phyloP scores from a whole-genome alignment of 2,329 filamentous ascomycete species.

The Pyricularia sp. region DNA sequence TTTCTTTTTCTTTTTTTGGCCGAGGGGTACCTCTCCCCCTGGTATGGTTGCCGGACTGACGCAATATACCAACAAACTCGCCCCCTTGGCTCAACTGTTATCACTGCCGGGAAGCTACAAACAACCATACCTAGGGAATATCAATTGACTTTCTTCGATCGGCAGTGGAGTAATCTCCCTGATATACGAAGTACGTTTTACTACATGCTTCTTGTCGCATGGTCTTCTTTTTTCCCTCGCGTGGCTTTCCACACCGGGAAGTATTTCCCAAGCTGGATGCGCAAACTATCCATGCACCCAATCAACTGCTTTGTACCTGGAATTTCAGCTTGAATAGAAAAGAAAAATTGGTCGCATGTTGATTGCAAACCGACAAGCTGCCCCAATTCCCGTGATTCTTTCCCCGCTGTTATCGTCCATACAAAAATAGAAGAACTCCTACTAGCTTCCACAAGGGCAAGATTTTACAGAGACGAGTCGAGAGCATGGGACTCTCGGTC shows the following conservation, averaged over 20 bases:
- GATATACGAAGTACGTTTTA: neutral
- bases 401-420: neutral
- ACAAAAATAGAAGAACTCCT: neutral
- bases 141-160: neutral
- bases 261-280: neutral
- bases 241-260: neutral
- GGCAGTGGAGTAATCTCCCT: neutral
- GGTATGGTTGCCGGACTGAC: neutral
- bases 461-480: neutral
- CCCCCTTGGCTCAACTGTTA: neutral
- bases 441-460: neutral
- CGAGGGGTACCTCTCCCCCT: neutral
- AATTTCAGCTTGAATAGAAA: neutral
- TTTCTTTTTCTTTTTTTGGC: neutral
- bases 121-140: neutral
- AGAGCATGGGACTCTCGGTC: neutral
- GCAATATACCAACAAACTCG: neutral
- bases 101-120: neutral
- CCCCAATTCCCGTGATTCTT: too few relatives aligned
- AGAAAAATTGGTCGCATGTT: too few relatives aligned
- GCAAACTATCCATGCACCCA: too few relatives aligned
- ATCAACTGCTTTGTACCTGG: neutral
- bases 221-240: neutral
- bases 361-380: too few relatives aligned
- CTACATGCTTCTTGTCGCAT: neutral